These are phyloP conservation scores for Talaromyces sp. DNA, from an alignment of 2,329 filamentous ascomycete species.

Conservation along the genomic window DNA sequence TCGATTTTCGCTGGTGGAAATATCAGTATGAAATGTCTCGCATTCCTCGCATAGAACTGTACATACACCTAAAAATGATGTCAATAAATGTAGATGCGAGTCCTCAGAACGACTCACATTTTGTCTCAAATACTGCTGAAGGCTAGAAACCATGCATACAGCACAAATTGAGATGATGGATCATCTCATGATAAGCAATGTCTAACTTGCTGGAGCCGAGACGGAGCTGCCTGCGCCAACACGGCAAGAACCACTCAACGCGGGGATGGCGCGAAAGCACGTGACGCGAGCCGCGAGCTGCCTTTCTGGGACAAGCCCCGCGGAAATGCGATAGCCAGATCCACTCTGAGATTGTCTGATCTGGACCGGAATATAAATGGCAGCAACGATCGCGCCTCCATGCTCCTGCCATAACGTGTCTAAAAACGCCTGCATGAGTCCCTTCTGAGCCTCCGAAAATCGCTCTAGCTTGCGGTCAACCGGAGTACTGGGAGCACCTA, in stretches of 20 bases:
- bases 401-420: not conserved
- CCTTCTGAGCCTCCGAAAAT: not conserved
- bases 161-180: not conserved
- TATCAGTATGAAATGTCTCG: not conserved
- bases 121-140: not conserved
- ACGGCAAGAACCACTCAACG: not conserved
- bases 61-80: slow-evolving; percentile 14
- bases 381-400: not conserved
- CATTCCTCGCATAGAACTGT: slow-evolving; percentile 22
- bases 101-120: not conserved
- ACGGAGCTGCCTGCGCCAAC: slow-evolving; percentile 1
- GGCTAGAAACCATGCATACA: not conserved
- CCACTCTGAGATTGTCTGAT: not conserved
- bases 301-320: not conserved
- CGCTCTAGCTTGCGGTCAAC: slow-evolving; percentile 1
- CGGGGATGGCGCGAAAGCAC: slow-evolving; percentile 19
- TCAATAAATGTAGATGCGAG: not conserved
- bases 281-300: slow-evolving; percentile 4
- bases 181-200: not conserved
- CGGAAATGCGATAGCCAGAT: not conserved
- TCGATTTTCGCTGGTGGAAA: slow-evolving; percentile 69
- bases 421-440: not conserved
- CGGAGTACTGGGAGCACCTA: not conserved
- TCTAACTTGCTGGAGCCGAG: not conserved
- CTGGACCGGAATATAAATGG: not conserved